A percentile compares a stretch with the other conserved stretches of the same genome.
Conservation (phyloP, 306 rosid genomes). For the Lupinus albus region DNA sequence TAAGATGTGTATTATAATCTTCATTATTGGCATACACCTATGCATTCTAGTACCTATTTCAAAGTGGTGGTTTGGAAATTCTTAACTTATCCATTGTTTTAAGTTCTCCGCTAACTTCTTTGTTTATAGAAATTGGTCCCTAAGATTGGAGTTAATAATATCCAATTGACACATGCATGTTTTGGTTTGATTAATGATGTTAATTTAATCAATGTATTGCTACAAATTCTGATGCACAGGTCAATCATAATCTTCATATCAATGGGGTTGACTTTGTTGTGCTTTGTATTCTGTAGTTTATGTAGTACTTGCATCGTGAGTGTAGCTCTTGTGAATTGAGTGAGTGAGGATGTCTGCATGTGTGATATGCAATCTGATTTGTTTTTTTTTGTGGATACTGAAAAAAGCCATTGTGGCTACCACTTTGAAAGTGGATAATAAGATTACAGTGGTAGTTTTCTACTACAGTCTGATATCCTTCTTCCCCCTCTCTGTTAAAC, state of each 20-base stretch:
- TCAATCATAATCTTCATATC: slow-evolving; percentile 11
- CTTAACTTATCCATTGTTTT: background rate
- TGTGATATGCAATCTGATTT: slow-evolving; percentile 23
- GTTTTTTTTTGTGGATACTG: background rate
- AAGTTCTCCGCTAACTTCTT: background rate
- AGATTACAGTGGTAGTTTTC: background rate
- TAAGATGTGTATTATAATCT: slow-evolving; percentile 36
- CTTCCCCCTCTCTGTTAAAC: background rate
- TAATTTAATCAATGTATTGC: background rate
- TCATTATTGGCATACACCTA: slow-evolving; percentile 10
- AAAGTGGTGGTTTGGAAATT: background rate
- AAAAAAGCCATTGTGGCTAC: background rate
- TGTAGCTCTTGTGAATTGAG: slow-evolving; percentile 6
- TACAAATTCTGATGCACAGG: background rate
- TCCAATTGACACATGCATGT: background rate
- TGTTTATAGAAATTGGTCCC: background rate
- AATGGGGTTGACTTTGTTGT: slow-evolving; percentile 6
- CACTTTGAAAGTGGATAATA: background rate
- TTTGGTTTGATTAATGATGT: background rate
- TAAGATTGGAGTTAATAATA: background rate
- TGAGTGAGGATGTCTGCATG: slow-evolving; percentile 26
- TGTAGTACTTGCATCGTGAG: background rate
- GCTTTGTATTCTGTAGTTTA: slow-evolving; percentile 1
- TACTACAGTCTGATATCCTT: background rate
- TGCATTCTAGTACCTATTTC: background rate